Evolutionary conservation across 108 stramenopile species (phyloP).

Genomic region (Bacterosira constricta): DNA sequence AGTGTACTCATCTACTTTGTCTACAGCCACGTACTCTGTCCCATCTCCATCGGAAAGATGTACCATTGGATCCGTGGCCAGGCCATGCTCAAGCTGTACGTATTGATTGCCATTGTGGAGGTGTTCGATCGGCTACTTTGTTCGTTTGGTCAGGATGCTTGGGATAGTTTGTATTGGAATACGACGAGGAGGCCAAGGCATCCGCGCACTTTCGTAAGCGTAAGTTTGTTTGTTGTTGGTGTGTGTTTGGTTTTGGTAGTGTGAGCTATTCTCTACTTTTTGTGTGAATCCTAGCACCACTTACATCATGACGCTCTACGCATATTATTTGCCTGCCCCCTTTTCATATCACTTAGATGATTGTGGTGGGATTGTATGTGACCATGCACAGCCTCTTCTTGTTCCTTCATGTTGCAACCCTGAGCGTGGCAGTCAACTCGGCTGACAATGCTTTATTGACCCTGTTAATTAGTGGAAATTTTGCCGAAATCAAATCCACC

Average conservation of each 20-base stretch:
- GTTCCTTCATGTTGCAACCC: slow-evolving; percentile 82
- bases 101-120: slow-evolving; percentile 96
- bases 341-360: slow-evolving; percentile 14
- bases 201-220: slow-evolving; percentile 65
- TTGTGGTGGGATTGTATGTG: slow-evolving; percentile 80
- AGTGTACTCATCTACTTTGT: slow-evolving; percentile 72
- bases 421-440: slow-evolving; percentile 93
- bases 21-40: slow-evolving; percentile 66
- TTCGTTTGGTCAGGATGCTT: slow-evolving; percentile 95
- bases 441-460: slow-evolving; percentile 83
- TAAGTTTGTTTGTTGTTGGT: slow-evolving; percentile 5
- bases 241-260: background rate
- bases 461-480: slow-evolving; percentile 95
- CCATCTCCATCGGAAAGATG: slow-evolving; percentile 86
- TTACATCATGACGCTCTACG: too few relatives aligned
- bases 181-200: slow-evolving; percentile 78
- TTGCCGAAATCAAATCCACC: slow-evolving; percentile 96
- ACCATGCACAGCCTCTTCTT: slow-evolving; percentile 74
- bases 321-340: background rate
- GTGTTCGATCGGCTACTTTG: slow-evolving; percentile 95
- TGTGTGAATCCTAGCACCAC: too few relatives aligned
- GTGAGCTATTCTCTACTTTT: background rate
- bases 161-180: slow-evolving; percentile 94
- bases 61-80: slow-evolving; percentile 99
- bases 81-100: slow-evolving; percentile 97